Base-by-base conservation (phyloP, 1,284 basidiomycete species). In the Ceratobasidium sp. region DNA sequence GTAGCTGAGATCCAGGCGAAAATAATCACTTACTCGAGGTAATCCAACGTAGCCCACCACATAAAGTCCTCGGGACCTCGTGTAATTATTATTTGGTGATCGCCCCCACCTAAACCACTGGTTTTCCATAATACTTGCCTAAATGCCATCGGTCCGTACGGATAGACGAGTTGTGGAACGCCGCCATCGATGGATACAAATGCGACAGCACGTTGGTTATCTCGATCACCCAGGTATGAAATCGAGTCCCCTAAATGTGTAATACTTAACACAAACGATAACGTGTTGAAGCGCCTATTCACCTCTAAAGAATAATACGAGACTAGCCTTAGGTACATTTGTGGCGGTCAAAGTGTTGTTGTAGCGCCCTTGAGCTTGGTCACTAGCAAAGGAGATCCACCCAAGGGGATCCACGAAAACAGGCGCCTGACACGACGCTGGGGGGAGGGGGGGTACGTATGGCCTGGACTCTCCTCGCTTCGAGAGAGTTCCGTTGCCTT, bases 221-320 rank as follows among this genome's bases (percentile, higher is more conserved):
- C 4, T 41, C 6, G 6, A 41, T 41, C 36, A 41, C 36, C 36
- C 11, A 27, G 31, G 45, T 64, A 64, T 5, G 17, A n/a, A 3
- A 64, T 48, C 11, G 48, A 29, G 17, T 5, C 47, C 50, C 27
- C 62, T 29, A 27, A 29, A 24, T 14, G 24, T 45, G 41, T 11
- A 41, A 41, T 11, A 41, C 11, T 41, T 8, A 14, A 22, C 48
- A 45, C n/a, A n/a, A n/a, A 1, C n/a, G 14, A 65, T 8, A 19
- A 1, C 14, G 24, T 6, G 4, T 4, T 2, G 5, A 17, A 19
- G 41, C 9, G 36, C 11, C 6, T 41, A 64, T 24, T 11, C 41
- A 64, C 62, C 62, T 50, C 62, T 44, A 27, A 64, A 64, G 29
- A 64, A 50, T 14, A 50, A 64, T 24, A 64, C 41, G 14, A 51